Percentiles rank a stretch among this genome's conserved stretches.
Evolutionary conservation across 73 alveolate species (phyloP).

Genomic region (Paraurostyla sp.): DNA sequence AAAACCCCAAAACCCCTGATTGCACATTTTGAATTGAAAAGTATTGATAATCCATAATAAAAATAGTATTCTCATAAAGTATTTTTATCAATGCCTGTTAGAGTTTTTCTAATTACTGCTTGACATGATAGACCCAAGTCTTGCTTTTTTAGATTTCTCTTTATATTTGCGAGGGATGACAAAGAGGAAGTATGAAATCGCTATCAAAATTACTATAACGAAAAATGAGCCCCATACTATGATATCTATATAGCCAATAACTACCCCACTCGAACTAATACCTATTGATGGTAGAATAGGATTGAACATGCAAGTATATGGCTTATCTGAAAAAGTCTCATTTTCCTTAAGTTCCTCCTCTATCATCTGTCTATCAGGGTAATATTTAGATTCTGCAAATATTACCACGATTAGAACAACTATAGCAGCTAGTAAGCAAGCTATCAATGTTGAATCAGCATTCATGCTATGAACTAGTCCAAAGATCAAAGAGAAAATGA

Average conservation of each 20-base stretch:
- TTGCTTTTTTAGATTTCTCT: background rate
- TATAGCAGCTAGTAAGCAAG: background rate
- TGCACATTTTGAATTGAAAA: too few species aligned
- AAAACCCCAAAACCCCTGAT: too few species aligned
- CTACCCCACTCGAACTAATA: background rate
- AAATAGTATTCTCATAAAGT: too few species aligned
- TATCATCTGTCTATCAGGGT: background rate
- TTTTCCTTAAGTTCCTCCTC: background rate
- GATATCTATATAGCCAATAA: background rate
- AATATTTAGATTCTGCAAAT: background rate
- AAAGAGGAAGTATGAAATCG: background rate
- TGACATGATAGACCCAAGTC: too few species aligned
- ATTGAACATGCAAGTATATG: background rate
- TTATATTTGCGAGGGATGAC: background rate
- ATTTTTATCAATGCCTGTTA: too few species aligned
- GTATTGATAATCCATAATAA: too few species aligned
- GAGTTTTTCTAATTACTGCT: too few species aligned
- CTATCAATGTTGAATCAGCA: background rate
- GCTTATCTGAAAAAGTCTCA: background rate
- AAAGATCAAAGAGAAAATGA: background rate
- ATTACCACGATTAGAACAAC: background rate
- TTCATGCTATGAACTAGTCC: background rate
- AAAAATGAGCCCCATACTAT: background rate
- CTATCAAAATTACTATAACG: background rate
- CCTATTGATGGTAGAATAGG: conserved; percentile 1